These are phyloP conservation scores for Penicillium brevicompactum DNA, from an alignment of 2,329 filamentous ascomycete species.

Conservation along the genomic window DNA sequence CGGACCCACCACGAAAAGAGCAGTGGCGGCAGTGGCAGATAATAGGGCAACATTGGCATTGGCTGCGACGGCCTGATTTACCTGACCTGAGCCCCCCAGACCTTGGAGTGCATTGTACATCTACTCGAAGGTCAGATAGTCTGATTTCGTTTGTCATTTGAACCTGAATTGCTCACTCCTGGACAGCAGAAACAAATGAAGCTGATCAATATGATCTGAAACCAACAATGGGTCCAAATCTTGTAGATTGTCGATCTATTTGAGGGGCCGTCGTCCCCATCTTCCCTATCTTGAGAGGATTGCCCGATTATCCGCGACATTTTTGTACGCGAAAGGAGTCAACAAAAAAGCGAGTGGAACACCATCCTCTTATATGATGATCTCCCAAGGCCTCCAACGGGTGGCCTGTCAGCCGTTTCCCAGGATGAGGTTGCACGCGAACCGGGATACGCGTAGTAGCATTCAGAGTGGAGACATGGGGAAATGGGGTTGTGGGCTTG, in stretches of 20 bases:
- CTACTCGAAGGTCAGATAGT: conserved; percentile 23
- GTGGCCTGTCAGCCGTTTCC: neutral
- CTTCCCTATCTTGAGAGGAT: conserved; percentile 12
- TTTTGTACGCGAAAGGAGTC: neutral
- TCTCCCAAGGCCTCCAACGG: neutral
- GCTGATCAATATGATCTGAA: conserved; percentile 52
- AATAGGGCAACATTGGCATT: conserved; percentile 51
- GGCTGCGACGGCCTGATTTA: conserved; percentile 49
- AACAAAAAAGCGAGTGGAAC: neutral
- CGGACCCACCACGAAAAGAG: conserved; percentile 49
- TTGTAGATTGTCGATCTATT: conserved; percentile 17
- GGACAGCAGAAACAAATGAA: conserved; percentile 55
- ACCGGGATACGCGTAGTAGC: conserved; percentile 1
- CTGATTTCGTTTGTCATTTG: neutral
- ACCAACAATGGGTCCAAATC: conserved; percentile 50
- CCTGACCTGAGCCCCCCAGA: conserved; percentile 51
- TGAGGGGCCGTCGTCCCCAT: neutral
- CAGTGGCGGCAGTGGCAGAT: conserved; percentile 46
- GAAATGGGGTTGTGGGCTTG: neutral
- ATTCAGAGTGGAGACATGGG: conserved; percentile 9
- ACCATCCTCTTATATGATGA: neutral
- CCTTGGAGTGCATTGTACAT: conserved; percentile 54
- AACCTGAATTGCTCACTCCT: conserved; percentile 21
- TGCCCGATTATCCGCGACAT: conserved; percentile 18
- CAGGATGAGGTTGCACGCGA: neutral